Conservation (phyloP, 2,329 filamentous ascomycete species). For the Neopestalotiopsis rosae region DNA sequence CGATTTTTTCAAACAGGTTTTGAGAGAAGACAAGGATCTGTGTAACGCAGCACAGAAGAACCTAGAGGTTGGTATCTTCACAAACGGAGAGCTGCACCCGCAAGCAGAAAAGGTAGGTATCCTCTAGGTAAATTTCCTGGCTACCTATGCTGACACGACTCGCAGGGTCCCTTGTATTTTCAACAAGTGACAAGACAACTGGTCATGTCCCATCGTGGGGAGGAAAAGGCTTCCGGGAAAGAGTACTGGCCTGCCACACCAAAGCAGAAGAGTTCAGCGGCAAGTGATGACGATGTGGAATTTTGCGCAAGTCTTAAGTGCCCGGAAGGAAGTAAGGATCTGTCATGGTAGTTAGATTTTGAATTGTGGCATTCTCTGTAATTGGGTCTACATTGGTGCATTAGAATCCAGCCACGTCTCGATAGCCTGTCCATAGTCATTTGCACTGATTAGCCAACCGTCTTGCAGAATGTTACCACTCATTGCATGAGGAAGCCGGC, state of each 20-base stretch:
- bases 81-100: conserved; percentile 68
- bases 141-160: background rate
- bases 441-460: background rate
- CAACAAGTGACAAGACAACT: conserved; percentile 55
- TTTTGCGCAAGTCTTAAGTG: background rate
- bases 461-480: background rate
- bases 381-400: background rate
- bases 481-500: background rate
- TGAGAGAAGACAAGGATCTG: conserved; percentile 68
- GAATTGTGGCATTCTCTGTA: background rate
- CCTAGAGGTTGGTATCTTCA: conserved; percentile 64
- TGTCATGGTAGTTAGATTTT: background rate
- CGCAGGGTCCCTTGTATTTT: conserved; percentile 53
- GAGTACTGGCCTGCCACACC: conserved; percentile 57
- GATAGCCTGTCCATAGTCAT: background rate
- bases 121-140: background rate
- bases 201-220: conserved; percentile 51
- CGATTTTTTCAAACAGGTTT: conserved; percentile 66
- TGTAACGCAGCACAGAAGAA: conserved; percentile 65
- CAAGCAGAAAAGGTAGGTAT: conserved; percentile 57
- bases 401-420: background rate
- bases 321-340: background rate
- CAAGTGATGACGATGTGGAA: background rate
- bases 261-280: background rate
- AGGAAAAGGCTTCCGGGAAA: conserved; percentile 47